Conservation (phyloP, 129 eudicot species). For the Flaveria ramosissima region DNA sequence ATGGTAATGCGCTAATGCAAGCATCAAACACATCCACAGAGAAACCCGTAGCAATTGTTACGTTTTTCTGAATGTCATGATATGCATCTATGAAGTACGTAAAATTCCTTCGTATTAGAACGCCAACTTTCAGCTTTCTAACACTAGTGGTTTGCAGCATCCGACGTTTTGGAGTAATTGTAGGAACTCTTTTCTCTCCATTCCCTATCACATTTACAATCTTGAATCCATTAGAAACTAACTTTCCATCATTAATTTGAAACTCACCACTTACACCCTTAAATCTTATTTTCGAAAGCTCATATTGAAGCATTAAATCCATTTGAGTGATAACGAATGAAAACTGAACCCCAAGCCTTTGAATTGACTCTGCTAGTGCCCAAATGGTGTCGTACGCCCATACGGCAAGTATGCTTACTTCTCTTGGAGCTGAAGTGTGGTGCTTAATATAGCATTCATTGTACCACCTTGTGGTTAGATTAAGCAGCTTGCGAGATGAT, state of each 20-base stretch:
- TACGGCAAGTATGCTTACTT: constrained; percentile 33
- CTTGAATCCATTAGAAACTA: constrained; percentile 32
- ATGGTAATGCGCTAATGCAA: constrained; percentile 29
- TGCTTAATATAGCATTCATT: constrained; percentile 17
- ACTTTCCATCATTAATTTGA: constrained; percentile 32
- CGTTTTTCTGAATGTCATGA: constrained; percentile 22
- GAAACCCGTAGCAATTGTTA: constrained; percentile 31
- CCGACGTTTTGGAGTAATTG: constrained; percentile 24
- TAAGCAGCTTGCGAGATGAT: constrained; percentile 30
- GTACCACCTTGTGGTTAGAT: constrained; percentile 40
- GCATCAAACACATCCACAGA: constrained; percentile 52
- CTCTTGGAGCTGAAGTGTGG: constrained; percentile 20
- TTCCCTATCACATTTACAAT: constrained; percentile 42
- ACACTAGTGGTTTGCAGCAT: constrained; percentile 10
- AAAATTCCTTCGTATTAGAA: constrained; percentile 35
- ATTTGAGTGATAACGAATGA: constrained; percentile 18
- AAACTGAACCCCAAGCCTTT: constrained; percentile 23
- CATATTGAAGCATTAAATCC: constrained; percentile 28
- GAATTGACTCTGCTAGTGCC: constrained; percentile 48
- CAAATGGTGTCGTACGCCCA: constrained; percentile 60
- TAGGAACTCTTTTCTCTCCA: constrained; percentile 31
- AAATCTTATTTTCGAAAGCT: constrained; percentile 34
- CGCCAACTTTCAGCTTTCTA: constrained; percentile 44
- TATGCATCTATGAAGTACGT: constrained; percentile 28
- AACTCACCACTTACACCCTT: constrained; percentile 48